These are phyloP conservation scores for Capsella rubella DNA, from an alignment of 441 rosid species.

Conservation along the genomic window DNA sequence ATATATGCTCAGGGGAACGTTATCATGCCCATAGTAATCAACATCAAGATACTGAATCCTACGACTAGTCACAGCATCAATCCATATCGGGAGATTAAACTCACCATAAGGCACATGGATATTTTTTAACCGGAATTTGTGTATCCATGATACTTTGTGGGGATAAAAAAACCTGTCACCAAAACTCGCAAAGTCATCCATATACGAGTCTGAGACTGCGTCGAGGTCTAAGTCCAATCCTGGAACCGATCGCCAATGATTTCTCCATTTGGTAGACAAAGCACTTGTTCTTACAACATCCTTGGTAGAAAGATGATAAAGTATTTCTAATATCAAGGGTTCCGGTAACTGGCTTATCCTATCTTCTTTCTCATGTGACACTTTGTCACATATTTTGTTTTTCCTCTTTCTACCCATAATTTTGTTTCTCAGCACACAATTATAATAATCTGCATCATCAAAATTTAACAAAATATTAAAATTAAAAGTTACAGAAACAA, in stretches of 20 bases:
- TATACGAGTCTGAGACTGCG: background rate
- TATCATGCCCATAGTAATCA: background rate
- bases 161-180: background rate
- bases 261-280: slow-evolving; percentile 18
- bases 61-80: background rate
- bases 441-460: background rate
- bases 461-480: no score
- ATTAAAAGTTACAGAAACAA: background rate
- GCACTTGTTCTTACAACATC: slow-evolving; percentile 8
- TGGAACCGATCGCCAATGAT: slow-evolving; percentile 13
- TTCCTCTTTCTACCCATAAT: background rate
- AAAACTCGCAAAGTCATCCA: background rate
- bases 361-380: background rate
- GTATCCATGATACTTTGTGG: background rate
- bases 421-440: background rate
- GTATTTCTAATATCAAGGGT: background rate
- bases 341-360: slow-evolving; percentile 21
- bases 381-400: background rate
- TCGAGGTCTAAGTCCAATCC: background rate
- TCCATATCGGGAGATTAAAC: background rate
- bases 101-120: background rate
- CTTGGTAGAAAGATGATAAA: slow-evolving; percentile 10
- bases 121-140: background rate
- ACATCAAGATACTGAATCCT: background rate
- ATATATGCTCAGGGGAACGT: background rate